Evolutionary conservation across 2,329 filamentous ascomycete genomes (phyloP).

Genomic region (Penicillium concentricum): DNA sequence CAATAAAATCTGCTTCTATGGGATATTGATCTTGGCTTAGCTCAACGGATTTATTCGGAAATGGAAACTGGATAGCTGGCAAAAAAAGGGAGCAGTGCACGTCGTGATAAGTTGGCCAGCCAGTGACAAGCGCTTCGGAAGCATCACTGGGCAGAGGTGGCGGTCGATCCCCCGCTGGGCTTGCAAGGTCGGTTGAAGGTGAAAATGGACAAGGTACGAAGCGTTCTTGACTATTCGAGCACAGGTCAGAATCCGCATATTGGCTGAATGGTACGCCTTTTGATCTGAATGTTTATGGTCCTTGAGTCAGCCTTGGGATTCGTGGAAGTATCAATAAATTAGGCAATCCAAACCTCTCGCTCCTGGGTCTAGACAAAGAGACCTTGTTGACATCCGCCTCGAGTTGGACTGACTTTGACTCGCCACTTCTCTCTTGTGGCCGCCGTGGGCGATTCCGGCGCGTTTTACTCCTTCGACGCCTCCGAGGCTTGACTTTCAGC

Average conservation of each 20-base stretch:
- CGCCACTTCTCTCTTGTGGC: no score
- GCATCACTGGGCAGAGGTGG: not conserved
- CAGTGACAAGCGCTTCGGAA: not conserved
- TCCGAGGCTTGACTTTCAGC: no score
- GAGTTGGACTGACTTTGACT: no score
- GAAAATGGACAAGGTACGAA: not conserved
- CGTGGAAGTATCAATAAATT: not conserved
- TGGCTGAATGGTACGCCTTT: not conserved
- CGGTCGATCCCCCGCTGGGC: not conserved
- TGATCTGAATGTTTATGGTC: no score
- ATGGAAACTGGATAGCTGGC: not conserved
- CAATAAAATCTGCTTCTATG: not conserved
- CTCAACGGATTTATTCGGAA: not conserved
- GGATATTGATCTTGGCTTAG: not conserved
- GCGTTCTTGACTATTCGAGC: not conserved
- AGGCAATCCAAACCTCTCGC: not conserved
- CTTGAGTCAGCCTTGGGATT: not conserved
- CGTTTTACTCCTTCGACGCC: no score
- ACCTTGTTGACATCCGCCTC: no score
- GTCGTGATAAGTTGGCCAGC: not conserved
- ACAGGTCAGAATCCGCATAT: not conserved
- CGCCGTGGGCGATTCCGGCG: no score
- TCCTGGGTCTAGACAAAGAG: no score
- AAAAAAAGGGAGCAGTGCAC: not conserved
- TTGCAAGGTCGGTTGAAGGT: not conserved